Base-by-base conservation (phyloP, 768 basidiomycete species). In the Boletus edulis region DNA sequence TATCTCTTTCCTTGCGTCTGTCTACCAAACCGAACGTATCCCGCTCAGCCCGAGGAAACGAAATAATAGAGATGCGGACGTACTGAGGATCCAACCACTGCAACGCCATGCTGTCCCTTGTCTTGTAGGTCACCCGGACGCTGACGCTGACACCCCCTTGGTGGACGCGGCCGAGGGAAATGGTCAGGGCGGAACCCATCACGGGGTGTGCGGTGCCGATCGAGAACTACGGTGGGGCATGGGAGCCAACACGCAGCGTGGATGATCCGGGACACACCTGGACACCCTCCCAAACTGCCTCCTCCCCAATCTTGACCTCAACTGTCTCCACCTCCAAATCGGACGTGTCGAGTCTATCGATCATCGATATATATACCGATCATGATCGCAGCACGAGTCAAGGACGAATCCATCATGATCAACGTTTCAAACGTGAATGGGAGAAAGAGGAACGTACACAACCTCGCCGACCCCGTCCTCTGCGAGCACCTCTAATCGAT, bases 11-110 rank as follows among this genome's bases (percentile, higher is more conserved):
- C 38, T 14, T 39, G 38, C 3, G 38, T 39, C 38, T 39, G 38
- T 39, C 38, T 39, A 18, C 7, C 38, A 15, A 18, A 37, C 35
- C 29, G 34, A 14, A 35, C 34, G 12, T 8, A 39, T 39, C 38
- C 15, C 38, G n/a, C 12, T 39, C 14, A 39, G 38, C 6, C n/a
- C 0, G 38, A 9, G 11, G n/a, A 20, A 29, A 29, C 29, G 7
- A 29, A 29, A 9, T n/a, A 14, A 17, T 14, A 12, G 32, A 17
- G 15, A 39, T 17, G 18, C 27, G 10, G 56, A 69, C 78, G 41
- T 66, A 91, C 85, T 86, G 82, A 59, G 91, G 87, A 24, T 82
- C 84, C 18, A 95, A 78, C 92, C 92, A 96, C 55, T 94, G 93
- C 22, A 97, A 74, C 2, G 94, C 92, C 10, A 84, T 87, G 66